phyloP scores from a whole-genome alignment of 2,329 filamentous ascomycete species.

The Curvularia hawaiiensis region DNA sequence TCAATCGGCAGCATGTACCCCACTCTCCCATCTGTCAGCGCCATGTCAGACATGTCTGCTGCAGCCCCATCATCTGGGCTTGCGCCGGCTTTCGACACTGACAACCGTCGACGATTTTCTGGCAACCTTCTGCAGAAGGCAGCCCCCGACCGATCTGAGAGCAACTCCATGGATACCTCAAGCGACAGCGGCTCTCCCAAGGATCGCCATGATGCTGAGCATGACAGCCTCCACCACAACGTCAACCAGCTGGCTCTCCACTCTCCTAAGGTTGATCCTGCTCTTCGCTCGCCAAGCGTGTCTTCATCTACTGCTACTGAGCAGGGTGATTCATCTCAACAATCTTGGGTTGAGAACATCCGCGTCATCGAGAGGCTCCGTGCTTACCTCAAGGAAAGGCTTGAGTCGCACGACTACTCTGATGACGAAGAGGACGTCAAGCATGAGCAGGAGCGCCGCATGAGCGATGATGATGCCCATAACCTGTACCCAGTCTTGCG shows the following conservation, averaged over 20 bases:
- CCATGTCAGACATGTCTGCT: slow-evolving; percentile 65
- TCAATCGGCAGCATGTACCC: slow-evolving; percentile 71
- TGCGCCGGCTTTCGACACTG: slow-evolving; percentile 65
- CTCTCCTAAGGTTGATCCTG: slow-evolving; percentile 49
- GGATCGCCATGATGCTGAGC: slow-evolving; percentile 41
- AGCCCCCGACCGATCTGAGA: slow-evolving; percentile 41
- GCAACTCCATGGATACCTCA: slow-evolving; percentile 50
- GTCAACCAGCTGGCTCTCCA: slow-evolving; percentile 48
- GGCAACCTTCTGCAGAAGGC: slow-evolving; percentile 63
- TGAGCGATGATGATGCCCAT: slow-evolving; percentile 48
- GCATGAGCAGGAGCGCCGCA: slow-evolving; percentile 33
- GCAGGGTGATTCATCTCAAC: slow-evolving; percentile 49
- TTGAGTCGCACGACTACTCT: slow-evolving; percentile 57
- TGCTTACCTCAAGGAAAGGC: slow-evolving; percentile 60
- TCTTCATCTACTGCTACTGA: slow-evolving; percentile 42
- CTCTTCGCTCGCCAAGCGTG: slow-evolving; percentile 47
- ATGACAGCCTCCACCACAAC: slow-evolving; percentile 45
- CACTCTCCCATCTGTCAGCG: slow-evolving; percentile 71
- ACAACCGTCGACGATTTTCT: slow-evolving; percentile 65
- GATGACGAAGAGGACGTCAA: slow-evolving; percentile 42
- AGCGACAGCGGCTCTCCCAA: slow-evolving; percentile 42
- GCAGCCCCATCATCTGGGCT: slow-evolving; percentile 72
- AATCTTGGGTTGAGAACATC: slow-evolving; percentile 67
- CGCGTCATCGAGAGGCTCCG: slow-evolving; percentile 66
- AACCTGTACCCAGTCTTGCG: slow-evolving; percentile 49